Evolutionary conservation across 2,329 filamentous ascomycete species (phyloP), one percentile per base, ranked within the genome.

Genomic region (Cytospora piceae): DNA sequence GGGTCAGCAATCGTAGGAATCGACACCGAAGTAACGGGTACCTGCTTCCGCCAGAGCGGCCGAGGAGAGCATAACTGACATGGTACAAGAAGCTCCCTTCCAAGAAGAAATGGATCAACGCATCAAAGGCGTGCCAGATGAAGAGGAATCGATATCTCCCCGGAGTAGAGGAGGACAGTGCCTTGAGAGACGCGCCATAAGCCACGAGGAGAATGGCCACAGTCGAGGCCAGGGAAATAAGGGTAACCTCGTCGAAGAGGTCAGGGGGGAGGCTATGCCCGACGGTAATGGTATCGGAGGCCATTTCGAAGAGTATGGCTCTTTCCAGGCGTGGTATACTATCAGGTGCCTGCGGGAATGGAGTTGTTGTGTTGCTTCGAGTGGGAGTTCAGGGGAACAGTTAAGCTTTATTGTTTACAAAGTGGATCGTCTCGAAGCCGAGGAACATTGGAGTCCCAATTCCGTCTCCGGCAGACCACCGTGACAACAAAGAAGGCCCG

Each of bases 71-170:
- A 2, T 27, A 2, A 66, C 66, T 27, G 54, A 62, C 66, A 80
- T 96, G 92, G 83, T 93, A 97, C 29, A 97, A 87, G 78, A 93
- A 98, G 73, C 88, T 90, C 62, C 93, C 94, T 80, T 98, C 94
- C 75, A 98, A 90, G 76, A 93, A 82, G 78, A 96, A 87, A 81
- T 99, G 95, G 73, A 94, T 94, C 53, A 97, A 85, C 37, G 92
- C 92, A 77, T 97, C 94, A 79, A 96, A 96, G 46, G 92, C 85
- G 80, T 97, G 94, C 94, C 94, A 97, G 79, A 96, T 86, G 83
- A 97, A 97, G 70, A 97, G 88, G 74, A 91, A 80, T 68, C 93
- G 92, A 64, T 84, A 83, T 60, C 87, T 85, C 46, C 79, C 75
- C 1, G 85, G 78, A 14, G 87, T 81, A 1, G 81, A 73, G 22